Base-by-base conservation (phyloP, 345 rosid genomes). In the Gossypium sturtianum region DNA sequence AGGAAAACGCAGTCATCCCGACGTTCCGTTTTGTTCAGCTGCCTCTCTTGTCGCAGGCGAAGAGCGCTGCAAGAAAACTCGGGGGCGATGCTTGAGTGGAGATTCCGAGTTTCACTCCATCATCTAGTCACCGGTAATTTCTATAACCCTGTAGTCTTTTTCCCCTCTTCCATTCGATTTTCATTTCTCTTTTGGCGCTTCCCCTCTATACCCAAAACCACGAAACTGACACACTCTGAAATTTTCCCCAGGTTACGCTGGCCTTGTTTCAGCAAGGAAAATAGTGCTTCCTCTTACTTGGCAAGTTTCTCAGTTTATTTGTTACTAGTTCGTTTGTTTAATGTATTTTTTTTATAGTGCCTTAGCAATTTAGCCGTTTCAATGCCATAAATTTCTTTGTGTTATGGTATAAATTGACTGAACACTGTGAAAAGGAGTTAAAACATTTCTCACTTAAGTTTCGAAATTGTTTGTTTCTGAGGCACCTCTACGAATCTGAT, bases 41-140 rank as follows among this genome's bases (percentile, higher is more conserved):
- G 2, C 53, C 70, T 66, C 34, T 34, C 20, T 44, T 44, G 25
- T 66, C 25, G 34, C 51, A 12, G 34, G 4, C 25, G 48, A 19
- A 51, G 61, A 25, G 74, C 66, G 38, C 44, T 13, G 44, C 22
- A 20, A 20, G 23, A n/a, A 56, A 19, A 12, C 71, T 16, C 27
- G 20, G 38, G 1, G 64, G 25, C 79, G 69, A 75, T 68, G 78
- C 48, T 67, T 62, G 43, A 16, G 25, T 53, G 53, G 23, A 75
- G 78, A 58, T 65, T 57, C 22, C 78, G 73, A 53, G 56, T 65
- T 75, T 25, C 47, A 25, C 34, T 75, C 22, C 3, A 12, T 43
- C 67, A 17, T 56, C 59, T 67, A 19, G 27, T 66, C 38, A 45
- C 78, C 12, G 73, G 73, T 67, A 67, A 45, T 16, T n/a, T 64